Conservation (phyloP, 176 grass and related monocot species). For the Bolboschoenus planiculmis region DNA sequence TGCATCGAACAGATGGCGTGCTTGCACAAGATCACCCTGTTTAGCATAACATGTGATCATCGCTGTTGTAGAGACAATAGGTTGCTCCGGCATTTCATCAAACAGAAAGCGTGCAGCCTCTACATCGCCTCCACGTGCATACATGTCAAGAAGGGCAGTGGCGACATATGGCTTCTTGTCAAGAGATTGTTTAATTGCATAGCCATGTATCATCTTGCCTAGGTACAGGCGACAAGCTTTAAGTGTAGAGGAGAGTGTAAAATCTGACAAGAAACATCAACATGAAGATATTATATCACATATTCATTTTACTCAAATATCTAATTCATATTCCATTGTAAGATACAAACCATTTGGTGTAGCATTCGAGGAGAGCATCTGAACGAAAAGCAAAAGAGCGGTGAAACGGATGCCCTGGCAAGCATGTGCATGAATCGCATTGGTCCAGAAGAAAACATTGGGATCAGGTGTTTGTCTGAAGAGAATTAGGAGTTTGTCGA, state of each 20-base stretch:
- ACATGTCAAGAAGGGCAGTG: slow-evolving; percentile 85
- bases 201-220: slow-evolving; percentile 62
- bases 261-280: slow-evolving; percentile 9
- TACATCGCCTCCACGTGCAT: slow-evolving; percentile 58
- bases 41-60: slow-evolving; percentile 85
- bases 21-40: slow-evolving; percentile 45
- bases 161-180: slow-evolving; percentile 51
- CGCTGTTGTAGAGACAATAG: slow-evolving; percentile 67
- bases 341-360: slow-evolving; percentile 38
- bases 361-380: slow-evolving; percentile 51
- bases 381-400: slow-evolving; percentile 59
- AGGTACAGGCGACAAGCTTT: slow-evolving; percentile 43
- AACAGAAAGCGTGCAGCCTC: slow-evolving; percentile 64
- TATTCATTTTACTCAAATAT: neutral
- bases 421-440: slow-evolving; percentile 67
- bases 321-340: neutral
- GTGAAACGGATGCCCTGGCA: slow-evolving; percentile 40
- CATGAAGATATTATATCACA: neutral
- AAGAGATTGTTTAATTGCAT: slow-evolving; percentile 64
- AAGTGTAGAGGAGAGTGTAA: slow-evolving; percentile 62
- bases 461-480: slow-evolving; percentile 48
- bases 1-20: slow-evolving; percentile 56
- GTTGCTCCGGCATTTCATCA: slow-evolving; percentile 49
- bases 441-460: slow-evolving; percentile 64
- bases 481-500: slow-evolving; percentile 46